A percentile compares a stretch with the other conserved stretches of the same genome.
phyloP scores from a whole-genome alignment of 2,329 filamentous ascomycete genomes.

The Pseudophaeomoniella oleicola region DNA sequence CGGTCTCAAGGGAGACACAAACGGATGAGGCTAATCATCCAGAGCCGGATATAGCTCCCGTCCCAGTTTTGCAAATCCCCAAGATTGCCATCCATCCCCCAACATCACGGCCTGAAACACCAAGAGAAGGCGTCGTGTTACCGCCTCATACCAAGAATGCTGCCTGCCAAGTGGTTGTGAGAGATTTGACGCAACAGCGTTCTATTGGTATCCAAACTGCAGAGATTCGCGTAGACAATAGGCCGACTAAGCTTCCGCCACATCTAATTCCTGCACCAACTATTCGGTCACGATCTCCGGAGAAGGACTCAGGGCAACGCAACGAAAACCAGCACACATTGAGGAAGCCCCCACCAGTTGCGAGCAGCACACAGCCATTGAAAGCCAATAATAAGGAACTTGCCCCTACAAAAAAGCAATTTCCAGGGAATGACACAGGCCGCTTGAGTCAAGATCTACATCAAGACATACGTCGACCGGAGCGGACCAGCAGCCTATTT shows the following conservation, averaged over 20 bases:
- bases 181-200: slow-evolving; percentile 29
- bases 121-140: slow-evolving; percentile 57
- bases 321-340: slow-evolving; percentile 10
- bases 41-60: slow-evolving; percentile 6
- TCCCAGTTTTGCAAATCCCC: slow-evolving; percentile 45
- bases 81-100: slow-evolving; percentile 88
- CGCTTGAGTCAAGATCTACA: slow-evolving; percentile 47
- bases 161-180: slow-evolving; percentile 59
- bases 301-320: slow-evolving; percentile 2
- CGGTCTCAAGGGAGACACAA: slow-evolving; percentile 8
- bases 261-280: slow-evolving; percentile 18
- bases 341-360: slow-evolving; percentile 17
- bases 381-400: slow-evolving; percentile 40
- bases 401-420: slow-evolving; percentile 52
- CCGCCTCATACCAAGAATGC: slow-evolving; percentile 70
- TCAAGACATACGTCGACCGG: slow-evolving; percentile 51
- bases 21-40: slow-evolving; percentile 7
- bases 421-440: slow-evolving; percentile 55
- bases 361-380: slow-evolving; percentile 10
- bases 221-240: slow-evolving; percentile 70
- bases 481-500: slow-evolving; percentile 72
- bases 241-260: slow-evolving; percentile 22
- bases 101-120: slow-evolving; percentile 66
- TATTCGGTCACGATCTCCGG: slow-evolving; percentile 4
- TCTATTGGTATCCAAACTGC: slow-evolving; percentile 70